Base-by-base conservation (phyloP, 2,329 filamentous ascomycete species). In the Curvularia verruculosa region DNA sequence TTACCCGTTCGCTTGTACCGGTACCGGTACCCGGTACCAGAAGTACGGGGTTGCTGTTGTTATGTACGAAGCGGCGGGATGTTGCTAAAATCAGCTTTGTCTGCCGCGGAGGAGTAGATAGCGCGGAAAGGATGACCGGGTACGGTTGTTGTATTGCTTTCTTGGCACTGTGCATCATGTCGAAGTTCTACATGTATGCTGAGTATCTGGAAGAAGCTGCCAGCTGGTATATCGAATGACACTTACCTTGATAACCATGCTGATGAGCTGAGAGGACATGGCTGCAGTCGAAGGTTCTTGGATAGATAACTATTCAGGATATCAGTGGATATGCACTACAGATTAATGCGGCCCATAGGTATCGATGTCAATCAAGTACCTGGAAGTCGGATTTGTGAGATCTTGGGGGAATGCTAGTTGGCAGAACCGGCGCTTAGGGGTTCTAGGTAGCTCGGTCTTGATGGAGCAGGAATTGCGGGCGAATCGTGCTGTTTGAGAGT, bases 1-100 rank as follows among this genome's bases (percentile, higher is more conserved):
- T 63, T 63, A 63, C 41, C 60, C 60, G 58, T 43, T 43, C 34
- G 41, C 34, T 15, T 31, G 18, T 19, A 10, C 19, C 34, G 19
- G 37, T 13, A 40, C 19, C 18, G 37, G 34, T 36, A 36, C 12
- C 15, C 12, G 21, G 19, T 43, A 43, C 40, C 23, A 15, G 23
- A 23, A 18, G 23, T 9, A 23, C 8, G 15, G 19, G 40, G 21
- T 3, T 6, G 21, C 3, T 41, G 34, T 7, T 36, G 5, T 5
- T n/a, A 18, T 19, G 26, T 26, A 19, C 40, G 24, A 43, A 7
- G 40, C 6, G 21, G 12, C 19, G 21, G 19, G 2, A 5, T 15
- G 19, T 18, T 58, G 60, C 21, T 54, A 60, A 56, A 58, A 47
- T 26, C 19, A 36, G 46, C 6, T 49, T 39, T 39, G 13, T 21